These are phyloP conservation scores for Corchorus capsularis DNA, from an alignment of 345 rosid genomes.

Conservation along the genomic window DNA sequence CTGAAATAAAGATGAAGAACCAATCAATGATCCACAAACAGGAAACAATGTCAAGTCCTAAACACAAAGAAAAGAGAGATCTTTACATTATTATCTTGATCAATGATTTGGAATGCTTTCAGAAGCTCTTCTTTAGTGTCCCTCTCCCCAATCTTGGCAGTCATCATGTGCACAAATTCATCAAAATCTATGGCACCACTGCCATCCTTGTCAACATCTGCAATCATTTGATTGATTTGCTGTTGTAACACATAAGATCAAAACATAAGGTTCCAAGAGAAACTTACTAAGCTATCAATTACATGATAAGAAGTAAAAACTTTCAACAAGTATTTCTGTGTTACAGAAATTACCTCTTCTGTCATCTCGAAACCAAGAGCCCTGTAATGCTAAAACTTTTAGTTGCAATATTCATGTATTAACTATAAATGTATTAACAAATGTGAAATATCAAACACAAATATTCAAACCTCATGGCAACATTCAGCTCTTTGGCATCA, in stretches of 20 bases:
- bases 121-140: constrained; percentile 87
- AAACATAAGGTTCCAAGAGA: constrained; percentile 8
- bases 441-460: not conserved
- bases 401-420: constrained; percentile 4
- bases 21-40: constrained; percentile 10
- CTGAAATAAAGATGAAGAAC: constrained; percentile 30
- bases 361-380: constrained; percentile 98
- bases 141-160: constrained; percentile 94
- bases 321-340: not conserved
- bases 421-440: constrained; percentile 5
- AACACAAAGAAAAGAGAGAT: constrained; percentile 23
- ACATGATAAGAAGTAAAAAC: not conserved
- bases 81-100: constrained; percentile 78
- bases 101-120: constrained; percentile 80
- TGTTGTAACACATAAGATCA: constrained; percentile 27
- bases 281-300: not conserved
- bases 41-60: not conserved
- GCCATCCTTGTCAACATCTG: constrained; percentile 96
- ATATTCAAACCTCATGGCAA: constrained; percentile 84
- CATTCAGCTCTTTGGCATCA: constrained; percentile 95
- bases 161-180: constrained; percentile 96
- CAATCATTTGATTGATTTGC: constrained; percentile 97
- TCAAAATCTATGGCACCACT: constrained; percentile 96
- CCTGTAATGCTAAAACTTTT: constrained; percentile 46
- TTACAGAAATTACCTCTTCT: constrained; percentile 60